phyloP scores from a whole-genome alignment of 768 basidiomycete species.

The Saitozyma podzolica region DNA sequence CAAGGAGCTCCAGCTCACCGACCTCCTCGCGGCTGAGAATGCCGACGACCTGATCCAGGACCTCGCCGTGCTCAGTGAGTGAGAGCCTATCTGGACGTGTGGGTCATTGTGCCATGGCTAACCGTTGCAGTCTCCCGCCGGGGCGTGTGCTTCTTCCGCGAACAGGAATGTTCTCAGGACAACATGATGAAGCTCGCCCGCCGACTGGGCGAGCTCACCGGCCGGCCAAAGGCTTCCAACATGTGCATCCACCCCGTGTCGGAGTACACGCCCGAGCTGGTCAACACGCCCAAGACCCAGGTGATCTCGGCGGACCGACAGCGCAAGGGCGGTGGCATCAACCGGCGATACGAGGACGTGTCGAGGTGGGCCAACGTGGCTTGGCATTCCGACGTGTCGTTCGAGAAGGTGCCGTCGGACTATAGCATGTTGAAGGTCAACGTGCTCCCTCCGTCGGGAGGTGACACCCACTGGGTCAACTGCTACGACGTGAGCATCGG shows the following conservation, averaged over 20 bases:
- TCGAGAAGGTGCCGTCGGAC: slow-evolving; percentile 49
- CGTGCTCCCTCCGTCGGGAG: slow-evolving; percentile 47
- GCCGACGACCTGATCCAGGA: slow-evolving; percentile 61
- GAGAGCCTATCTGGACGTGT: neutral
- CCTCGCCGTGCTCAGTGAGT: slow-evolving; percentile 57
- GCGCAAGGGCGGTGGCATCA: slow-evolving; percentile 25
- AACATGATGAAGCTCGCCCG: slow-evolving; percentile 42
- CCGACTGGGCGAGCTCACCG: slow-evolving; percentile 39
- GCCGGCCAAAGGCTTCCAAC: slow-evolving; percentile 41
- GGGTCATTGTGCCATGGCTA: neutral
- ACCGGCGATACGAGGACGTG: slow-evolving; percentile 37
- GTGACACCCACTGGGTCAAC: slow-evolving; percentile 50
- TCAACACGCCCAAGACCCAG: slow-evolving; percentile 31
- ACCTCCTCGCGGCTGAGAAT: slow-evolving; percentile 57
- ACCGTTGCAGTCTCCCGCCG: slow-evolving; percentile 43
- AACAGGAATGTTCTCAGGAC: slow-evolving; percentile 44
- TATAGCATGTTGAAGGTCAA: slow-evolving; percentile 50
- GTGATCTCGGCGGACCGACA: slow-evolving; percentile 40
- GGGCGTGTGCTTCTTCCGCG: slow-evolving; percentile 53
- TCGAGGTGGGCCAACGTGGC: slow-evolving; percentile 39
- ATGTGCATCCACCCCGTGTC: slow-evolving; percentile 48
- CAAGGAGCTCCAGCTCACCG: slow-evolving; percentile 57
- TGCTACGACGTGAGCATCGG: slow-evolving; percentile 27
- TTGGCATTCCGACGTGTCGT: slow-evolving; percentile 49
- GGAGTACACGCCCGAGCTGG: slow-evolving; percentile 46